phyloP scores from a whole-genome alignment of 257 asterid species.

The Misopates orontium region DNA sequence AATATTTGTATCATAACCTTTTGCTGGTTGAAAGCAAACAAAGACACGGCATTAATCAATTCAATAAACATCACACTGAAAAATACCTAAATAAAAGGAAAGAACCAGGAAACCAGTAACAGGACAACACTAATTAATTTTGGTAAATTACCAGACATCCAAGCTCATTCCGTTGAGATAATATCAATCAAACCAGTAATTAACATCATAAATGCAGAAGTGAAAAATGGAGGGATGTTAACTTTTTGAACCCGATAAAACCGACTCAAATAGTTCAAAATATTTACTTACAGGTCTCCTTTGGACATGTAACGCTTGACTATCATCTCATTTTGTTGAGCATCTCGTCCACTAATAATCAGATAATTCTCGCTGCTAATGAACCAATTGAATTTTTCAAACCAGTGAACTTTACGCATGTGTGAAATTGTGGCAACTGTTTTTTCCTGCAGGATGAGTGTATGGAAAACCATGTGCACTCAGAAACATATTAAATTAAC shows the following conservation, averaged over 20 bases:
- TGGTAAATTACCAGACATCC: neutral
- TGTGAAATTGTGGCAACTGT: conserved; percentile 90
- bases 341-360: conserved; percentile 94
- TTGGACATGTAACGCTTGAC: conserved; percentile 97
- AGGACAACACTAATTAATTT: conserved; percentile 23
- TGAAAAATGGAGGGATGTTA: conserved; percentile 5
- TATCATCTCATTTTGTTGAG: conserved; percentile 98
- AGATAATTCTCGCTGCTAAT: conserved; percentile 97
- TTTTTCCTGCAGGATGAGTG: conserved; percentile 67
- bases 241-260: conserved; percentile 3
- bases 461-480: conserved; percentile 23
- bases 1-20: conserved; percentile 3
- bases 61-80: neutral
- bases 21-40: conserved; percentile 8
- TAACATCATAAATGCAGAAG: conserved; percentile 13
- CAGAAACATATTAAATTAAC: conserved; percentile 16
- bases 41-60: conserved; percentile 10
- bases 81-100: conserved; percentile 14
- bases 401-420: conserved; percentile 99
- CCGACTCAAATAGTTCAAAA: conserved; percentile 5
- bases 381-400: conserved; percentile 99
- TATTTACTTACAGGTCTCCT: conserved; percentile 88
- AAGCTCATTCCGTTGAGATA: neutral
- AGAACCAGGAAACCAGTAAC: conserved; percentile 3
- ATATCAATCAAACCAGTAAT: neutral